phyloP scores from a whole-genome alignment of 2,329 filamentous ascomycete genomes.

The Colletotrichum sublineola region DNA sequence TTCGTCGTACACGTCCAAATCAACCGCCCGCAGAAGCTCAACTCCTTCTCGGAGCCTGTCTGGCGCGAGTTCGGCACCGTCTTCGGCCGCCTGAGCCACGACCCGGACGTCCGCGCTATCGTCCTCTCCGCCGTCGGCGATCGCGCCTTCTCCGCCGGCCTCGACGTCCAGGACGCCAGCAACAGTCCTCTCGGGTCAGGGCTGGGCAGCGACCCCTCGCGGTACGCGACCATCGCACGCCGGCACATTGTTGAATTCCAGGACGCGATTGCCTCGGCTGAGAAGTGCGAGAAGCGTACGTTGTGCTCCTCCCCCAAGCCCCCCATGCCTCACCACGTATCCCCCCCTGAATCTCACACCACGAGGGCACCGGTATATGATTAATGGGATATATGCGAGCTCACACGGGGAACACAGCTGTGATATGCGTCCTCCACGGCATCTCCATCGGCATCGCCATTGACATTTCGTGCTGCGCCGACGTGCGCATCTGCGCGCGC shows the following conservation, averaged over 20 bases:
- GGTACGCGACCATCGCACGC: slow-evolving; percentile 72
- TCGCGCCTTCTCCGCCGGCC: slow-evolving; percentile 85
- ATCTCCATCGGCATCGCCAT: slow-evolving; percentile 83
- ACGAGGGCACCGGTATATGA: neutral
- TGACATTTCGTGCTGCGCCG: slow-evolving; percentile 77
- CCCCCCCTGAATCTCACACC: neutral
- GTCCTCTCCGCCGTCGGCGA: slow-evolving; percentile 86
- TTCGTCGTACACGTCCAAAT: slow-evolving; percentile 93
- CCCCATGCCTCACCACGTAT: neutral
- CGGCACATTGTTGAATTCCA: slow-evolving; percentile 86
- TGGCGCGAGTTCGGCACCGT: slow-evolving; percentile 84
- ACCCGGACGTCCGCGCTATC: slow-evolving; percentile 80
- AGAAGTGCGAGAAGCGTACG: slow-evolving; percentile 89
- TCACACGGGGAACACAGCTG: slow-evolving; percentile 64
- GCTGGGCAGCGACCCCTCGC: slow-evolving; percentile 68
- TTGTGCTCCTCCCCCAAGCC: slow-evolving; percentile 40
- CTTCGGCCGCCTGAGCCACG: slow-evolving; percentile 79
- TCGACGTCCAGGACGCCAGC: slow-evolving; percentile 81
- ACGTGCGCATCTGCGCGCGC: slow-evolving; percentile 75
- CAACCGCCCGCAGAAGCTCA: slow-evolving; percentile 87
- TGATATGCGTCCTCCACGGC: slow-evolving; percentile 85
- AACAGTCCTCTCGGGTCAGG: slow-evolving; percentile 58
- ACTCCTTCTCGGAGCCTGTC: slow-evolving; percentile 87
- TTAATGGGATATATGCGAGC: slow-evolving; percentile 4
- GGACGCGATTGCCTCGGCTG: slow-evolving; percentile 78